phyloP scores from a whole-genome alignment of 371 early-diverging fungal genomes.

The Vairimorpha necatrix region DNA sequence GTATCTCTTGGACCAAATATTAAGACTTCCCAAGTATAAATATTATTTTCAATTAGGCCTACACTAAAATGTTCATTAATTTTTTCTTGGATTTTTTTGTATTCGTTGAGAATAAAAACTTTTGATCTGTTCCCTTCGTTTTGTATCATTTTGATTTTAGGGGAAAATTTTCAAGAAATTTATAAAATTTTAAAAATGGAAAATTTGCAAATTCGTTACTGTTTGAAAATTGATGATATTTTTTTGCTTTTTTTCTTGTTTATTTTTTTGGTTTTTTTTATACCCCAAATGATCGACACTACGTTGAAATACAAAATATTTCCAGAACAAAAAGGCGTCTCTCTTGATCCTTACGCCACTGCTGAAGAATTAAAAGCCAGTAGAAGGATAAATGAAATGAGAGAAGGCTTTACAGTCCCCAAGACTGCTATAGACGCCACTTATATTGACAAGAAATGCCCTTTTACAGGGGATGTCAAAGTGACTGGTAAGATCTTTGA shows the following conservation, averaged over 20 bases:
- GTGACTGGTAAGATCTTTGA: constrained; percentile 95
- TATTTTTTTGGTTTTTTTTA: background rate
- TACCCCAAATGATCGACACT: constrained; percentile 71
- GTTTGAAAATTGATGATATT: background rate
- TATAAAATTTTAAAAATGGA: constrained; percentile 6
- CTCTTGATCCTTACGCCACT: constrained; percentile 68
- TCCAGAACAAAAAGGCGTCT: constrained; percentile 75
- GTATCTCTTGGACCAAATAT: constrained; percentile 88
- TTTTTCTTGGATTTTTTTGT: constrained; percentile 55
- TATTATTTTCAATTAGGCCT: constrained; percentile 66
- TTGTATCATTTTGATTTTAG: constrained; percentile 38
- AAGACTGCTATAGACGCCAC: constrained; percentile 83
- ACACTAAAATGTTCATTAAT: constrained; percentile 64
- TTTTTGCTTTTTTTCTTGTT: constrained; percentile 2
- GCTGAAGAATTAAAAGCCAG: constrained; percentile 67
- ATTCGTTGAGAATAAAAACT: constrained; percentile 61
- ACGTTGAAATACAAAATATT: constrained; percentile 90
- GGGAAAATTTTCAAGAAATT: constrained; percentile 20
- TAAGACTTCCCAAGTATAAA: constrained; percentile 80
- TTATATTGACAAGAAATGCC: constrained; percentile 99
- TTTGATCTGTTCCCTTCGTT: constrained; percentile 52
- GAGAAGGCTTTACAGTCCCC: constrained; percentile 97
- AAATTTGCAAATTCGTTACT: background rate
- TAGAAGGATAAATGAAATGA: constrained; percentile 82
- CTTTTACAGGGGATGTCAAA: constrained; percentile 92